Evolutionary conservation across 1,284 basidiomycete genomes (phyloP).

Genomic region (Pascua guehoae): DNA sequence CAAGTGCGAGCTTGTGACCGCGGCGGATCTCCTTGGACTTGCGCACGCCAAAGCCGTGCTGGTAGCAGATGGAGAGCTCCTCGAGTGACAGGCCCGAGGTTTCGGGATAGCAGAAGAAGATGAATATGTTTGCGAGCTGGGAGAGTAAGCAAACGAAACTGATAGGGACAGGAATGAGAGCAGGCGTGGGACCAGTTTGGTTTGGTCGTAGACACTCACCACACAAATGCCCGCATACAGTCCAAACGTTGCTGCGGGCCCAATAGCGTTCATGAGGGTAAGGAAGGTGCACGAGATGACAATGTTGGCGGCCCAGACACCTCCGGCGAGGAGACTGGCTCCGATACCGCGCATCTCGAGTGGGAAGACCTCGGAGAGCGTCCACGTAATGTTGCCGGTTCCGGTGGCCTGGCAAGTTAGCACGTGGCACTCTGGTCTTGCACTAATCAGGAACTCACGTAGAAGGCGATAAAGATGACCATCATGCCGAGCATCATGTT

Average conservation of each 20-base stretch:
- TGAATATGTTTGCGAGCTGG: slow-evolving; percentile 22
- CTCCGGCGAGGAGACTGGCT: slow-evolving; percentile 37
- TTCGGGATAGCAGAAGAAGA: slow-evolving; percentile 50
- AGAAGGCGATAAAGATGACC: slow-evolving; percentile 19
- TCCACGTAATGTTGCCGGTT: slow-evolving; percentile 65
- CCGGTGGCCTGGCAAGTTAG: slow-evolving; percentile 56
- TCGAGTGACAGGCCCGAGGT: slow-evolving; percentile 46
- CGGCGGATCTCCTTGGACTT: slow-evolving; percentile 42
- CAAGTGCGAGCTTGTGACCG: slow-evolving; percentile 26
- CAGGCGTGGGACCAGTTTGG: no score
- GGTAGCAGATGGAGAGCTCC: slow-evolving; percentile 44
- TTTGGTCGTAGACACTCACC: slow-evolving; percentile 34
- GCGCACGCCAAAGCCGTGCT: slow-evolving; percentile 44
- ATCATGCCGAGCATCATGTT: slow-evolving; percentile 54
- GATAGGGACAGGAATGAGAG: no score
- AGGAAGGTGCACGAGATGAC: slow-evolving; percentile 74
- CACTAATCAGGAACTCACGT: neutral
- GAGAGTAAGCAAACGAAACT: no score
- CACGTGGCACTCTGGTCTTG: slow-evolving; percentile 48
- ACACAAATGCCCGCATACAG: slow-evolving; percentile 45
- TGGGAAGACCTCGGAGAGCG: slow-evolving; percentile 39
- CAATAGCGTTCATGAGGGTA: slow-evolving; percentile 68
- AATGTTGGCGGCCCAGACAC: slow-evolving; percentile 57
- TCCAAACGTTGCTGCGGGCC: slow-evolving; percentile 41
- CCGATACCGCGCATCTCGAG: slow-evolving; percentile 45